A percentile compares a stretch with the other conserved stretches of the same genome.
These are phyloP conservation scores for Lentinus polychrous DNA, from an alignment of 1,284 basidiomycete species.

Conservation along the genomic window DNA sequence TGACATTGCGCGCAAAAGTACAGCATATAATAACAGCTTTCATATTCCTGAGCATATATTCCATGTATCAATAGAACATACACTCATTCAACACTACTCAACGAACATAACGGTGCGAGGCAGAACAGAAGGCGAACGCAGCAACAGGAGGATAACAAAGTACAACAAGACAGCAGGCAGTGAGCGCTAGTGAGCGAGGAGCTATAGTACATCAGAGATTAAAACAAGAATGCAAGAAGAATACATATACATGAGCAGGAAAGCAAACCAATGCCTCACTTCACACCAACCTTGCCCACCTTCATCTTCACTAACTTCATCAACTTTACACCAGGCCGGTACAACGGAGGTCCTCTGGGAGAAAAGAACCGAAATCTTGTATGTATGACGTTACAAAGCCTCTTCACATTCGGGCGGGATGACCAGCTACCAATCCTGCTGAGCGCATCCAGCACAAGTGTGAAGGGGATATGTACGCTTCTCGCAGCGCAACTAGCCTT, in stretches of 20 bases:
- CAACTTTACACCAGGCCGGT: too few species aligned
- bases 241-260: too few species aligned
- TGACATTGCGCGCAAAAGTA: neutral
- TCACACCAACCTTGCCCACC: too few species aligned
- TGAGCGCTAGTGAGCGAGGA: too few species aligned
- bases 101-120: neutral
- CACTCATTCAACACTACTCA: too few species aligned
- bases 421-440: slow-evolving; percentile 16
- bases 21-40: neutral
- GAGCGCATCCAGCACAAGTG: slow-evolving; percentile 26
- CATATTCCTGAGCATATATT: neutral
- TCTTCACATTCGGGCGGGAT: slow-evolving; percentile 29
- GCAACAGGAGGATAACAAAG: too few species aligned
- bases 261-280: too few species aligned
- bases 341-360: too few species aligned
- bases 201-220: too few species aligned
- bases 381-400: slow-evolving; percentile 16
- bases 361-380: neutral
- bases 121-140: slow-evolving; percentile 8
- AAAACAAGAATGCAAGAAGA: too few species aligned
- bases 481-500: slow-evolving; percentile 4
- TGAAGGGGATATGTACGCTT: slow-evolving; percentile 23
- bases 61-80: slow-evolving; percentile 6
- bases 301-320: too few species aligned
- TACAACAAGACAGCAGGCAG: too few species aligned